A percentile compares a stretch with the other conserved stretches of the same genome.
phyloP scores from a whole-genome alignment of 2,329 filamentous ascomycete genomes.

The Phoma sp. region DNA sequence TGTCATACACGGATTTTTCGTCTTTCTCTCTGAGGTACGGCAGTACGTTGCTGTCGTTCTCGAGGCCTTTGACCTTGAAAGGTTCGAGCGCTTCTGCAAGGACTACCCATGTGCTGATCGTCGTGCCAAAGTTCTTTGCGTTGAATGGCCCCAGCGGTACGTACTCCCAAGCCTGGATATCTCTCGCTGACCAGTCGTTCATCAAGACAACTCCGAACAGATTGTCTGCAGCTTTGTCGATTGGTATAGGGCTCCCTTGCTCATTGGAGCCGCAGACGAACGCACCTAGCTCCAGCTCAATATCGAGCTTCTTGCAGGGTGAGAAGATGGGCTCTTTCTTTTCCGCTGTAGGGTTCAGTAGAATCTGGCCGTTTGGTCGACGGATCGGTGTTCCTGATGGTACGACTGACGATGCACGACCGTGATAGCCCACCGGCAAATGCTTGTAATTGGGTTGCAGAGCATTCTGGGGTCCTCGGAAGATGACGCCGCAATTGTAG shows the following conservation, averaged over 20 bases:
- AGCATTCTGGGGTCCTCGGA: slow-evolving; percentile 74
- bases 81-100: slow-evolving; percentile 76
- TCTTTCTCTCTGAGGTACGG: slow-evolving; percentile 70
- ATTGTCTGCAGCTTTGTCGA: slow-evolving; percentile 70
- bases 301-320: slow-evolving; percentile 72
- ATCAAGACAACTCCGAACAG: slow-evolving; percentile 82
- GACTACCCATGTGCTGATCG: slow-evolving; percentile 80
- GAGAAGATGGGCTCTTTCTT: slow-evolving; percentile 69
- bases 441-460: slow-evolving; percentile 83
- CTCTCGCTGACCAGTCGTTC: slow-evolving; percentile 87
- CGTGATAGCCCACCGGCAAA: slow-evolving; percentile 82
- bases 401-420: slow-evolving; percentile 76
- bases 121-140: slow-evolving; percentile 81
- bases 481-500: slow-evolving; percentile 73
- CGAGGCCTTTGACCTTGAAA: slow-evolving; percentile 63
- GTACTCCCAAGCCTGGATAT: slow-evolving; percentile 86
- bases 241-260: slow-evolving; percentile 68
- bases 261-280: slow-evolving; percentile 71
- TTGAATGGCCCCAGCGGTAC: slow-evolving; percentile 83
- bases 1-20: slow-evolving; percentile 69
- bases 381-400: slow-evolving; percentile 74
- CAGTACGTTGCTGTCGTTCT: slow-evolving; percentile 62
- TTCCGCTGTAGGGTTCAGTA: slow-evolving; percentile 67
- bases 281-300: slow-evolving; percentile 80
- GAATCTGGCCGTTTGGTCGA: slow-evolving; percentile 77